Conservation (phyloP, 371 early-diverging fungal species). For the Mucor irregularis region DNA sequence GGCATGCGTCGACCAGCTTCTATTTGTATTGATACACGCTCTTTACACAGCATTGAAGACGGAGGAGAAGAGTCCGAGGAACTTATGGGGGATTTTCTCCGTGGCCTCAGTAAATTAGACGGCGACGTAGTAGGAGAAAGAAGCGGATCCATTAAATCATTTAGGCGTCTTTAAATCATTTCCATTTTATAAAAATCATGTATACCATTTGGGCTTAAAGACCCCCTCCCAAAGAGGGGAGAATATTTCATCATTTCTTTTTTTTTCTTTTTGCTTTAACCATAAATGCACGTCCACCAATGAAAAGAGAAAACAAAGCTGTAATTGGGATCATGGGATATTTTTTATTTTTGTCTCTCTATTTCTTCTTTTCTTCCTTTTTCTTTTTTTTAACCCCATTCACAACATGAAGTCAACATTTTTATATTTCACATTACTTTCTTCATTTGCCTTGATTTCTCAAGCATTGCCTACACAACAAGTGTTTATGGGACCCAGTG, state of each 20-base stretch:
- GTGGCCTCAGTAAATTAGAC: constrained; percentile 36
- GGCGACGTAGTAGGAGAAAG: constrained; percentile 50
- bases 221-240: too few relatives aligned
- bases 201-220: too few relatives aligned
- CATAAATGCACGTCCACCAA: too few relatives aligned
- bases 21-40: constrained; percentile 42
- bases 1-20: constrained; percentile 34
- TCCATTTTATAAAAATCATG: too few relatives aligned
- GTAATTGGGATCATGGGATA: too few relatives aligned
- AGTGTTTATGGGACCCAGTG: constrained; percentile 28
- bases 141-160: constrained; percentile 32
- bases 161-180: not conserved
- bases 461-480: constrained; percentile 12
- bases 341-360: too few relatives aligned
- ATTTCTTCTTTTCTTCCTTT: too few relatives aligned
- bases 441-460: not conserved
- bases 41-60: constrained; percentile 22
- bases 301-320: too few relatives aligned
- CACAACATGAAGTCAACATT: not conserved
- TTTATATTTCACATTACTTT: constrained; percentile 1
- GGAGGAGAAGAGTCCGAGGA: constrained; percentile 28
- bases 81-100: constrained; percentile 47
- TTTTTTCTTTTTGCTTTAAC: too few relatives aligned
- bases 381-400: too few relatives aligned
- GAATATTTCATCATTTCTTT: too few relatives aligned